Evolutionary conservation across 164 flowering plant species (phyloP).

Genomic region (Vitis rupestris): DNA sequence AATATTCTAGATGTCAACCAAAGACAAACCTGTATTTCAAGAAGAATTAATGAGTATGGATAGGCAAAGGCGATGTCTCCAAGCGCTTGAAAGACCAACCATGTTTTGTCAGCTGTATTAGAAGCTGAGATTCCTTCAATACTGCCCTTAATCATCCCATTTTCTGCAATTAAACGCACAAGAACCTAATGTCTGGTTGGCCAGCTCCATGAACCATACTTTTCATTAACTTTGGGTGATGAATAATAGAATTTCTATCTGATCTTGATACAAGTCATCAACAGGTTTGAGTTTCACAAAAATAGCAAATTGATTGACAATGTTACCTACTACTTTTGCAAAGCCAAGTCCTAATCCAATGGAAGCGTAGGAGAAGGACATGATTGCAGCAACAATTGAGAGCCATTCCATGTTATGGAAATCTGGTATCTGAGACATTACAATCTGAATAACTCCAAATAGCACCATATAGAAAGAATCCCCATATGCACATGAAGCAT

Average conservation of each 20-base stretch:
- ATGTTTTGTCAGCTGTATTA: slow-evolving; percentile 40
- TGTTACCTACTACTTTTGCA: slow-evolving; percentile 47
- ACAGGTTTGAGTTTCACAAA: neutral
- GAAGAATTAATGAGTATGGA: slow-evolving; percentile 61
- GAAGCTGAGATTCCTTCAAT: slow-evolving; percentile 47
- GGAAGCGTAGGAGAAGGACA: slow-evolving; percentile 67
- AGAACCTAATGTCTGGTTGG: neutral
- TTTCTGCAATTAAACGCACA: slow-evolving; percentile 34
- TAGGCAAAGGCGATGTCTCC: slow-evolving; percentile 89
- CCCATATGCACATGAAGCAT: slow-evolving; percentile 49
- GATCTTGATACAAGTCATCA: too few relatives aligned
- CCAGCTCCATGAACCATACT: too few relatives aligned
- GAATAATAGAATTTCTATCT: too few relatives aligned
- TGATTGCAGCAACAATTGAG: slow-evolving; percentile 63
- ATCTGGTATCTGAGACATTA: slow-evolving; percentile 73
- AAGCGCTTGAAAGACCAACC: slow-evolving; percentile 60
- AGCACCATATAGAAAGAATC: slow-evolving; percentile 49
- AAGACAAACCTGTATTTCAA: slow-evolving; percentile 65
- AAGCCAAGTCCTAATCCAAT: slow-evolving; percentile 53
- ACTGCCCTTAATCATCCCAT: slow-evolving; percentile 56
- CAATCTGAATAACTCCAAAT: slow-evolving; percentile 61
- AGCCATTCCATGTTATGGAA: slow-evolving; percentile 72
- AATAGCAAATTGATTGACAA: neutral
- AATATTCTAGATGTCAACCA: neutral
- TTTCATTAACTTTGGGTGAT: too few relatives aligned